Evolutionary conservation across 2,329 filamentous ascomycete genomes (phyloP).

Genomic region (Sclerotinia trifoliorum): DNA sequence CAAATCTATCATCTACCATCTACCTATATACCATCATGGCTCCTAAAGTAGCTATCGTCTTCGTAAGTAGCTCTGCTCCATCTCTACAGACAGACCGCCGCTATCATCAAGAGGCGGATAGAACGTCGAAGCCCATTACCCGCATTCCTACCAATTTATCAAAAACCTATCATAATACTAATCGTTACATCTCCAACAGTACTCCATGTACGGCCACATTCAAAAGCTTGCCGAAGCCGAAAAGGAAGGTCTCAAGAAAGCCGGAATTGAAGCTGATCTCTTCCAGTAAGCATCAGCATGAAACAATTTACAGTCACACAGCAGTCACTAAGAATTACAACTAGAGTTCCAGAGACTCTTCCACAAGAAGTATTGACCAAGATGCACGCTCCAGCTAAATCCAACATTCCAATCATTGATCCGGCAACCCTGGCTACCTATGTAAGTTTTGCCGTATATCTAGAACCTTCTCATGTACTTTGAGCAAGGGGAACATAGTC

Average conservation of each 20-base stretch:
- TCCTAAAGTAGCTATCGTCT: constrained; percentile 89
- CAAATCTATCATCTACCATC: neutral
- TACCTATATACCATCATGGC: constrained; percentile 57
- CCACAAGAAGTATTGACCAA: constrained; percentile 76
- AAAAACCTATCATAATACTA: neutral
- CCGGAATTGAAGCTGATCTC: constrained; percentile 77
- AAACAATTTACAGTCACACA: constrained; percentile 11
- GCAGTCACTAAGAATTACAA: neutral
- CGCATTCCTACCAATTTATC: neutral
- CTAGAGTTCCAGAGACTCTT: constrained; percentile 77
- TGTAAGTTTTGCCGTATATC: neutral
- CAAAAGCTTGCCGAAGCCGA: constrained; percentile 81
- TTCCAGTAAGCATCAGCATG: constrained; percentile 46
- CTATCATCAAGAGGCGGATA: neutral
- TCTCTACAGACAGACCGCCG: neutral
- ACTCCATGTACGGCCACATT: constrained; percentile 94
- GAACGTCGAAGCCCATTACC: neutral
- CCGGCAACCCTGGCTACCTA: constrained; percentile 65
- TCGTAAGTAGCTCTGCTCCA: constrained; percentile 54
- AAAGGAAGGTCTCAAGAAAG: constrained; percentile 83
- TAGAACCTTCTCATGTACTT: neutral
- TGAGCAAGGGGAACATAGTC: neutral
- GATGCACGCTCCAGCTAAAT: constrained; percentile 86
- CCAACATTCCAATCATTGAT: constrained; percentile 62
- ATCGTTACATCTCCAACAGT: constrained; percentile 50